Percentiles rank a stretch among this genome's conserved stretches.
phyloP scores from a whole-genome alignment of 1,284 basidiomycete species.

The Somion occarium region DNA sequence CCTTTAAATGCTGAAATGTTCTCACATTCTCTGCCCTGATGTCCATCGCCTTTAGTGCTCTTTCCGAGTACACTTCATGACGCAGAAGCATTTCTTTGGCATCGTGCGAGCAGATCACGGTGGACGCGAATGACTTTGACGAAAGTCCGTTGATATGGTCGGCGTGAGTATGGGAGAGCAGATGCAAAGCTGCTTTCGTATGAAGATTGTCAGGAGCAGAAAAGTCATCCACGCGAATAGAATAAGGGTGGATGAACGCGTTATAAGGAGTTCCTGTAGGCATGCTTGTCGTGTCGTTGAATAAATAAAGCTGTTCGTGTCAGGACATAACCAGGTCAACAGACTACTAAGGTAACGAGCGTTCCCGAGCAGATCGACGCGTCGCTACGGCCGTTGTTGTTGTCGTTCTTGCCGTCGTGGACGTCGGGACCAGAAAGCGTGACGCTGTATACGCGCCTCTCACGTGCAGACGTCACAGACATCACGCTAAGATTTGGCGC shows the following conservation, averaged over 20 bases:
- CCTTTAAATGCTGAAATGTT: conserved; percentile 66
- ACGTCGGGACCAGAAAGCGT: too few relatives aligned
- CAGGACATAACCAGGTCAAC: not conserved
- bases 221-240: conserved; percentile 81
- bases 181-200: conserved; percentile 55
- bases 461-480: conserved; percentile 1
- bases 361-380: too few relatives aligned
- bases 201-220: conserved; percentile 31
- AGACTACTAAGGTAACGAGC: too few relatives aligned
- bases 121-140: conserved; percentile 62
- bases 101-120: conserved; percentile 72
- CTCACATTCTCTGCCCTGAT: conserved; percentile 48
- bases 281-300: conserved; percentile 35
- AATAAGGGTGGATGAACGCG: conserved; percentile 64
- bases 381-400: too few relatives aligned
- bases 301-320: not conserved
- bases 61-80: conserved; percentile 66
- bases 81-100: conserved; percentile 79
- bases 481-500: too few relatives aligned
- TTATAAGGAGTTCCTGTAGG: conserved; percentile 67
- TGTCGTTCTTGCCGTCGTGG: too few relatives aligned
- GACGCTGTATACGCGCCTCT: not conserved
- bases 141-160: conserved; percentile 74
- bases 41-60: conserved; percentile 49
- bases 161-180: conserved; percentile 82